These are phyloP conservation scores for Thraustochytrium sp. DNA, from an alignment of 352 stramenopile genomes.

Conservation along the genomic window DNA sequence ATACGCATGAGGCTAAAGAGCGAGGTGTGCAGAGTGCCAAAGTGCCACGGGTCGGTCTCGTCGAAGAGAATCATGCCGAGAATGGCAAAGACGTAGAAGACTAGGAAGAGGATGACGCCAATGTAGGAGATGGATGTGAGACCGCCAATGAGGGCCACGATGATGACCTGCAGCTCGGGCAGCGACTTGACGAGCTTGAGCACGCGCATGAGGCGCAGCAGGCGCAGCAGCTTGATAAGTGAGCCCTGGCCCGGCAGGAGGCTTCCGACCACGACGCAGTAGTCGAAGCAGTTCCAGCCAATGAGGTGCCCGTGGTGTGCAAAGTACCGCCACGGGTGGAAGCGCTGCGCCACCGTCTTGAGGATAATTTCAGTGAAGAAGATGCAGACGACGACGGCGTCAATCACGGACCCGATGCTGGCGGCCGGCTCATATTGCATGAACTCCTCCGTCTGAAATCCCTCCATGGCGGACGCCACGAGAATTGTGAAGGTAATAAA, in stretches of 20 bases:
- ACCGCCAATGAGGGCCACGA: conserved; percentile 76
- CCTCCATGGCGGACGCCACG: conserved; percentile 39
- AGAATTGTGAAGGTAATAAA: conserved; percentile 43
- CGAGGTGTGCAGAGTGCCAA: conserved; percentile 71
- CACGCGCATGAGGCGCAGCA: conserved; percentile 70
- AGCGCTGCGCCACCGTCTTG: conserved; percentile 64
- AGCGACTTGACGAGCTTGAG: conserved; percentile 76
- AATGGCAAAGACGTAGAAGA: conserved; percentile 83
- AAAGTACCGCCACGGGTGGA: conserved; percentile 60
- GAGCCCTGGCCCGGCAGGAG: conserved; percentile 62
- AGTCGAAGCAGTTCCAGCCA: conserved; percentile 52
- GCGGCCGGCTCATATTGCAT: background rate
- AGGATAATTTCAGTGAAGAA: conserved; percentile 69
- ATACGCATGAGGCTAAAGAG: conserved; percentile 79
- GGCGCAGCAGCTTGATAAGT: conserved; percentile 67
- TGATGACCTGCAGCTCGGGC: conserved; percentile 76
- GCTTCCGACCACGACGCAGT: conserved; percentile 68
- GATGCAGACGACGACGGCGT: conserved; percentile 63
- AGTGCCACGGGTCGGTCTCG: conserved; percentile 76
- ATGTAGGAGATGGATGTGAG: conserved; percentile 79
- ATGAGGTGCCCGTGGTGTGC: background rate
- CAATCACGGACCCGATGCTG: conserved; percentile 39
- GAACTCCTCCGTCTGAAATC: conserved; percentile 20
- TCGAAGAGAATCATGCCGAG: conserved; percentile 80
- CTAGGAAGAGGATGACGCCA: conserved; percentile 72